phyloP scores from a whole-genome alignment of 139 green algal species.

The Chlamydomonas eustigma region DNA sequence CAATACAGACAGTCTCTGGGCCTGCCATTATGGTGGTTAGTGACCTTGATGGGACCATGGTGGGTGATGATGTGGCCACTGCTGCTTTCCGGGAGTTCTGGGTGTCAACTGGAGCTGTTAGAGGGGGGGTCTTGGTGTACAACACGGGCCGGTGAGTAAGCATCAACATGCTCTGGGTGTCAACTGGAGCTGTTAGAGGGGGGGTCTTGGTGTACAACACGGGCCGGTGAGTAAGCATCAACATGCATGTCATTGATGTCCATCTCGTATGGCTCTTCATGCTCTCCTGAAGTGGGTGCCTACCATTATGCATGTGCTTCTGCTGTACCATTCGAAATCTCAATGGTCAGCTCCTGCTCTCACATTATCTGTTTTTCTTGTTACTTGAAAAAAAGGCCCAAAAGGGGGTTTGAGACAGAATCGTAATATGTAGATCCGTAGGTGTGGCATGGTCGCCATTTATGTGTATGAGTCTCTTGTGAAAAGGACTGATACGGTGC shows the following conservation, averaged over 20 bases:
- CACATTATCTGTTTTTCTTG: too few relatives aligned
- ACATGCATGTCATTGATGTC: neutral
- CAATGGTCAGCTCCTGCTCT: too few relatives aligned
- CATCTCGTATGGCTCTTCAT: neutral
- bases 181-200: neutral
- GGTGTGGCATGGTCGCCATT: too few relatives aligned
- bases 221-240: neutral
- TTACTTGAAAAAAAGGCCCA: too few relatives aligned
- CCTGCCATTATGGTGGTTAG: slow-evolving; percentile 38
- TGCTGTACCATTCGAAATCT: too few relatives aligned
- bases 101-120: slow-evolving; percentile 48
- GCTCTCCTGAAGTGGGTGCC: neutral
- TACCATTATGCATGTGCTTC: neutral
- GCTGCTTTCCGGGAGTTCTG: slow-evolving; percentile 72
- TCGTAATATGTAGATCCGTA: too few relatives aligned
- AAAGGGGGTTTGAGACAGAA: too few relatives aligned
- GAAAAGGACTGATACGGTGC: too few relatives aligned
- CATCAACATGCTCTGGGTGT: neutral
- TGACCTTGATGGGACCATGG: slow-evolving; percentile 68
- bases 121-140: slow-evolving; percentile 67
- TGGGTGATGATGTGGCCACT: slow-evolving; percentile 48
- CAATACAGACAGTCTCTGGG: neutral
- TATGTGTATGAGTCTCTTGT: too few relatives aligned
- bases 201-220: neutral
- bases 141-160: slow-evolving; percentile 65